Conservation (phyloP, 768 basidiomycete genomes). For the Daedaleopsis nitida region DNA sequence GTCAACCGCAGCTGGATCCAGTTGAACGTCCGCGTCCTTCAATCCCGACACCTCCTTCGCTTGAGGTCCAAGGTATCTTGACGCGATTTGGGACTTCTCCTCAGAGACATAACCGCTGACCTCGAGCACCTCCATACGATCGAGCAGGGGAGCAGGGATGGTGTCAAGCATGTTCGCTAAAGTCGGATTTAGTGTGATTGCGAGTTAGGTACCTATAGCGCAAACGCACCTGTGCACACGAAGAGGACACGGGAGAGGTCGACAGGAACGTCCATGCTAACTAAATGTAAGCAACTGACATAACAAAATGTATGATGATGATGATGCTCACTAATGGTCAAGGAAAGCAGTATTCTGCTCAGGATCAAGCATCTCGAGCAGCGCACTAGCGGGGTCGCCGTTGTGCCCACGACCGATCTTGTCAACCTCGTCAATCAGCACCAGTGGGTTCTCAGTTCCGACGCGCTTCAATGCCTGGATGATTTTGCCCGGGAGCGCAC, state of each 20-base stretch:
- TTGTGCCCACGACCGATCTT: constrained; percentile 92
- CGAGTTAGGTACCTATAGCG: not conserved
- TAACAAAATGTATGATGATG: not conserved
- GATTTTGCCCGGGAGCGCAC: constrained; percentile 92
- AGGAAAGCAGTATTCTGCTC: constrained; percentile 95
- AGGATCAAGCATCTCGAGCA: constrained; percentile 92
- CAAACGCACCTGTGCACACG: constrained; percentile 76
- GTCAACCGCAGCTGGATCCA: constrained; percentile 80
- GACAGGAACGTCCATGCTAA: constrained; percentile 93
- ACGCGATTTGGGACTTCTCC: constrained; percentile 88
- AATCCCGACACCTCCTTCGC: constrained; percentile 91
- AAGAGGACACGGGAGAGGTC: constrained; percentile 96
- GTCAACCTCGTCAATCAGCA: constrained; percentile 94
- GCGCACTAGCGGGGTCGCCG: constrained; percentile 88
- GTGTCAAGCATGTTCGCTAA: constrained; percentile 88
- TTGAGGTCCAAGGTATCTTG: constrained; percentile 87
- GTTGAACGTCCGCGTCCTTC: constrained; percentile 76
- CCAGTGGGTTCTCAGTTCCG: constrained; percentile 91
- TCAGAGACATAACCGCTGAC: constrained; percentile 94
- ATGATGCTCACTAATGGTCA: constrained; percentile 84
- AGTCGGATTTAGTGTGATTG: not conserved
- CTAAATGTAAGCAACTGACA: not conserved
- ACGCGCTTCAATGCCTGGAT: constrained; percentile 93
- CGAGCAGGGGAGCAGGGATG: constrained; percentile 90
- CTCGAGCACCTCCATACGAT: constrained; percentile 96